Percentiles rank a stretch among this genome's conserved stretches.
These are phyloP conservation scores for Alternaria incomplexa DNA, from an alignment of 2,329 filamentous ascomycete genomes.

Conservation along the genomic window DNA sequence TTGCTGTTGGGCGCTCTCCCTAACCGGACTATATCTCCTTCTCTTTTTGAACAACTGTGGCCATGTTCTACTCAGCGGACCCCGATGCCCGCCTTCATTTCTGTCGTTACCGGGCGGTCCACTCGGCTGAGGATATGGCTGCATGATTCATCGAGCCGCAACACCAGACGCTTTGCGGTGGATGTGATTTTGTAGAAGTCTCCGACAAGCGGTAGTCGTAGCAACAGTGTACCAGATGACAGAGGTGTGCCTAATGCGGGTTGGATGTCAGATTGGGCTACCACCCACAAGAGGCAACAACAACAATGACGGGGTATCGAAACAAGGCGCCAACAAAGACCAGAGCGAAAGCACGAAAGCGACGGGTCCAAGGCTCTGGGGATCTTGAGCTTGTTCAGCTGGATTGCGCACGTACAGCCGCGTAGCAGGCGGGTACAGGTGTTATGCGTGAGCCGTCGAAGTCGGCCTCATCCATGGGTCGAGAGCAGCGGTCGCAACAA, in stretches of 20 bases:
- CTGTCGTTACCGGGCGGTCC: conserved; percentile 26
- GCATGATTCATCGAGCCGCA: conserved; percentile 23
- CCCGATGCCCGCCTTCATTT: conserved; percentile 26
- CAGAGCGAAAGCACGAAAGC: not conserved
- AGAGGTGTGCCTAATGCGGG: conserved; percentile 1
- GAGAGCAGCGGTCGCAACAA: conserved; percentile 12
- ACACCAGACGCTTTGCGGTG: not conserved
- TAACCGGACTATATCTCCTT: conserved; percentile 37
- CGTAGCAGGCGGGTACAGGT: conserved; percentile 16
- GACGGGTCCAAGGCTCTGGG: not conserved
- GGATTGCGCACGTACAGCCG: conserved; percentile 7
- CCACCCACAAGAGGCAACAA: conserved; percentile 2
- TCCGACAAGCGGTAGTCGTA: not conserved
- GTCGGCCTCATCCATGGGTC: conserved; percentile 20
- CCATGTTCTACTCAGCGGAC: conserved; percentile 38
- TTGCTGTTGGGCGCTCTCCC: conserved; percentile 33
- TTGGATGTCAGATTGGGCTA: conserved; percentile 6
- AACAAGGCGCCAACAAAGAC: not conserved
- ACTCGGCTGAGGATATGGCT: conserved; percentile 22
- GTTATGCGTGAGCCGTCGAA: conserved; percentile 14
- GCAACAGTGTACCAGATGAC: not conserved
- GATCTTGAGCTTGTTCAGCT: conserved; percentile 17
- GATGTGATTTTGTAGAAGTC: not conserved
- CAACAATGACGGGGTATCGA: not conserved
- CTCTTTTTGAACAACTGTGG: conserved; percentile 41